Percentiles rank a stretch among this genome's conserved stretches.
phyloP scores from a whole-genome alignment of 2,329 filamentous ascomycete species.

The Pyrenochaeta sp. region DNA sequence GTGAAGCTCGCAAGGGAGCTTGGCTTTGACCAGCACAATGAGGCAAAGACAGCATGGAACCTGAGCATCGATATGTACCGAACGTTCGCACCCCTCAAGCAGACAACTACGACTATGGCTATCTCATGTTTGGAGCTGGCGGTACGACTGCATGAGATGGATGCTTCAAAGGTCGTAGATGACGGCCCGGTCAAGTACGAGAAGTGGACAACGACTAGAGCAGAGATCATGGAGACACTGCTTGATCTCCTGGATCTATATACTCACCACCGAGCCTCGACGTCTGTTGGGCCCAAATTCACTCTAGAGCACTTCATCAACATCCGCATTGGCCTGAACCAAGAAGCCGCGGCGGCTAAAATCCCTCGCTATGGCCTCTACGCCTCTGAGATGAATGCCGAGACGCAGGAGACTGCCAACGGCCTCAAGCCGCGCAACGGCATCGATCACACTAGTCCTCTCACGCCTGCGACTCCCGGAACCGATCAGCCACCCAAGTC shows the following conservation, averaged over 20 bases:
- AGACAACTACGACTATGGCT: slow-evolving; percentile 84
- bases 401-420: slow-evolving; percentile 25
- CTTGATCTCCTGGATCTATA: slow-evolving; percentile 93
- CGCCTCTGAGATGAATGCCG: slow-evolving; percentile 38
- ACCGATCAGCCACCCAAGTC: slow-evolving; percentile 43
- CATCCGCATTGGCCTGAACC: slow-evolving; percentile 85
- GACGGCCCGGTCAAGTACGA: slow-evolving; percentile 57
- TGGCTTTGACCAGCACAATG: slow-evolving; percentile 60
- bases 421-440: slow-evolving; percentile 42
- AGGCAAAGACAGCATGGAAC: slow-evolving; percentile 75
- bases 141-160: slow-evolving; percentile 68
- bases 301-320: slow-evolving; percentile 81
- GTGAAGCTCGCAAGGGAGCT: slow-evolving; percentile 77
- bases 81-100: slow-evolving; percentile 91
- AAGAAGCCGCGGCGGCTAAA: slow-evolving; percentile 72
- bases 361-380: slow-evolving; percentile 66
- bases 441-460: slow-evolving; percentile 42
- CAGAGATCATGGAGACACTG: slow-evolving; percentile 71
- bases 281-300: slow-evolving; percentile 75
- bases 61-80: slow-evolving; percentile 91
- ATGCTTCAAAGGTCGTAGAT: slow-evolving; percentile 57
- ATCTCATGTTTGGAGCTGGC: slow-evolving; percentile 84
- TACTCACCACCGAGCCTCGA: slow-evolving; percentile 79
- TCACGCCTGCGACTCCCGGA: slow-evolving; percentile 53
- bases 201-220: slow-evolving; percentile 54